Conservation (phyloP, 1,284 basidiomycete genomes). For the Moesziomyces globuligerus region DNA sequence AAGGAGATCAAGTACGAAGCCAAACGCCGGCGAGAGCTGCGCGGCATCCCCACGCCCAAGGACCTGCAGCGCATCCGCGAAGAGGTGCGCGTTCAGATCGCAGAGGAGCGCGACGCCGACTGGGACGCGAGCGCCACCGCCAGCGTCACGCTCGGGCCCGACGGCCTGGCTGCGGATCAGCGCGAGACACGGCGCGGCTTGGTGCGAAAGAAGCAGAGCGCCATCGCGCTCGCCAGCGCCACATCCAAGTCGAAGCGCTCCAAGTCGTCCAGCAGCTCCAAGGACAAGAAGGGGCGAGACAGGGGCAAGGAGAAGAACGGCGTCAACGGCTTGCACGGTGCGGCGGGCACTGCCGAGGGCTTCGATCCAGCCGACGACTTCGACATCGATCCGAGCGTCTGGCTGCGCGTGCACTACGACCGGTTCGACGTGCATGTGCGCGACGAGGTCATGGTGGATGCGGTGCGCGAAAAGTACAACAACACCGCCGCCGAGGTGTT, state of each 20-base stretch:
- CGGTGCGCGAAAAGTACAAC: slow-evolving; percentile 61
- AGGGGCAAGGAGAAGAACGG: slow-evolving; percentile 32
- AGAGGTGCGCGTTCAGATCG: slow-evolving; percentile 62
- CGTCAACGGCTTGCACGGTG: slow-evolving; percentile 23
- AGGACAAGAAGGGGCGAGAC: slow-evolving; percentile 37
- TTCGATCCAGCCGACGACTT: slow-evolving; percentile 43
- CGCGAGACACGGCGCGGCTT: slow-evolving; percentile 49
- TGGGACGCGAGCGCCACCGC: slow-evolving; percentile 42
- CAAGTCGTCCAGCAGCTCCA: slow-evolving; percentile 20
- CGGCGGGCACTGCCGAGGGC: slow-evolving; percentile 8
- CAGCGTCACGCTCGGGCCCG: slow-evolving; percentile 19
- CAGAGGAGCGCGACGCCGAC: slow-evolving; percentile 65
- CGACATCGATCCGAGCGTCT: slow-evolving; percentile 70
- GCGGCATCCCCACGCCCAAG: slow-evolving; percentile 67
- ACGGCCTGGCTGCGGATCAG: slow-evolving; percentile 29
- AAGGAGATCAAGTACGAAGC: slow-evolving; percentile 62
- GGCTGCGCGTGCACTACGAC: slow-evolving; percentile 87
- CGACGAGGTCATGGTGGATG: slow-evolving; percentile 72
- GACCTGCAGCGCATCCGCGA: slow-evolving; percentile 65
- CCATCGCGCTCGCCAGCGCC: slow-evolving; percentile 32
- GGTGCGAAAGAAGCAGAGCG: slow-evolving; percentile 37
- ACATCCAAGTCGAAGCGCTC: slow-evolving; percentile 41
- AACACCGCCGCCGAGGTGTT: slow-evolving; percentile 58
- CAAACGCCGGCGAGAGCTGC: slow-evolving; percentile 51
- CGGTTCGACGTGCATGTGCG: slow-evolving; percentile 88